Conservation (phyloP, 345 rosid species). For the Aethionema arabicum region DNA sequence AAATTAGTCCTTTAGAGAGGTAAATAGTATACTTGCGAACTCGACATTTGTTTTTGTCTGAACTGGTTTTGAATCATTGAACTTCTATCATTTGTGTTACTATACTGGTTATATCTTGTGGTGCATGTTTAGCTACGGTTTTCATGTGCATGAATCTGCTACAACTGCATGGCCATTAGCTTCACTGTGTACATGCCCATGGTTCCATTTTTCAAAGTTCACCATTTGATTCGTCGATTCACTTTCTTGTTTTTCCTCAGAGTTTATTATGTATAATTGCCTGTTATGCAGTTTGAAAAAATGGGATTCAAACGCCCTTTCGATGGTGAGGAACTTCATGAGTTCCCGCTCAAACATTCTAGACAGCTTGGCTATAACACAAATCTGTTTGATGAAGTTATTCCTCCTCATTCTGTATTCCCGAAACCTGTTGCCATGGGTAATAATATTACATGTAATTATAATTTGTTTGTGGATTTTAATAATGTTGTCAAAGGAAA, state of each 20-base stretch:
- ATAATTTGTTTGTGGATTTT: constrained; percentile 10
- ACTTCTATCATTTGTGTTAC: not conserved
- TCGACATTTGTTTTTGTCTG: not conserved
- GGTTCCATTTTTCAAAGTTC: not conserved
- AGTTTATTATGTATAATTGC: not conserved
- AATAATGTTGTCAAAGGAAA: constrained; percentile 5
- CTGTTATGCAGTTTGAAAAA: constrained; percentile 25
- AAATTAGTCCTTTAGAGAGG: constrained; percentile 32
- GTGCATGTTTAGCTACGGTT: constrained; percentile 7
- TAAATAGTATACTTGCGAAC: constrained; percentile 13
- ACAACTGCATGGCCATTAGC: not conserved
- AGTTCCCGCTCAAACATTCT: constrained; percentile 46
- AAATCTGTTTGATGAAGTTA: constrained; percentile 30
- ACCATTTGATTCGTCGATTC: not conserved
- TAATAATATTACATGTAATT: constrained; percentile 26
- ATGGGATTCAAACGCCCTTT: constrained; percentile 60
- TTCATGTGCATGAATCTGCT: constrained; percentile 15
- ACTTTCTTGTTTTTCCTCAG: not conserved
- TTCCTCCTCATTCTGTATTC: constrained; percentile 29
- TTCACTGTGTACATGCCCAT: constrained; percentile 2
- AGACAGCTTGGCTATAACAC: constrained; percentile 43
- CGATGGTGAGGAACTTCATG: constrained; percentile 45
- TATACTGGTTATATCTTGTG: constrained; percentile 7
- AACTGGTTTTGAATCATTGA: not conserved
- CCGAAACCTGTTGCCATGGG: constrained; percentile 34